Conservation (phyloP, 1,284 basidiomycete genomes). For the Cryptococcus hybrid region DNA sequence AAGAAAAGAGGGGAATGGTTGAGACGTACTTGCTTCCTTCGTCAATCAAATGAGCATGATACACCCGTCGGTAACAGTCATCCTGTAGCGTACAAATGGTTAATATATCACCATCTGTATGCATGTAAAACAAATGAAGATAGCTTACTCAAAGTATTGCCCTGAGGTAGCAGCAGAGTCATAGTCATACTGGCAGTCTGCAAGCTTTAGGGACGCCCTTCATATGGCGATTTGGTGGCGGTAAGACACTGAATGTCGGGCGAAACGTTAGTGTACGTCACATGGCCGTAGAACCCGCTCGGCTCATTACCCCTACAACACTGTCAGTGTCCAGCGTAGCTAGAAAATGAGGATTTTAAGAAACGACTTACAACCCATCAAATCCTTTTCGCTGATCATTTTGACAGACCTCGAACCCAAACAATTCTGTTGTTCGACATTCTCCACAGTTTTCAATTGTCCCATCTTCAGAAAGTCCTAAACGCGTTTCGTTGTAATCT, state of each 20-base stretch:
- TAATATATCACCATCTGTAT: not conserved
- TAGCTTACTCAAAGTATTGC: constrained; percentile 20
- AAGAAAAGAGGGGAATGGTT: not conserved
- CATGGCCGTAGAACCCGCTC: constrained; percentile 16
- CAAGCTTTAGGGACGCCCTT: constrained; percentile 8
- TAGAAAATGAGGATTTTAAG: not conserved
- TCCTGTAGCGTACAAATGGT: not conserved
- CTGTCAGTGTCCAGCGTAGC: not conserved
- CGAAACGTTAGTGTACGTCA: constrained; percentile 11
- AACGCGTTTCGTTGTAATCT: constrained; percentile 17
- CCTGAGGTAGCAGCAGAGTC: constrained; percentile 9
- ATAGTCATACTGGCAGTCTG: constrained; percentile 18
- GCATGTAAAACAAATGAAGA: not conserved
- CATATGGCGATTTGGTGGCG: constrained; percentile 5
- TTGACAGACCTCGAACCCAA: constrained; percentile 23
- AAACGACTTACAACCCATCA: constrained; percentile 16
- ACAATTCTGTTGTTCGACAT: constrained; percentile 19
- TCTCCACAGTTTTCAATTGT: constrained; percentile 18
- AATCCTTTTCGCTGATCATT: constrained; percentile 8
- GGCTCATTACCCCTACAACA: constrained; percentile 4
- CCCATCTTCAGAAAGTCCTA: constrained; percentile 14
- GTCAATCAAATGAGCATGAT: too few species aligned
- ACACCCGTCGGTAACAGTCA: constrained; percentile 1
- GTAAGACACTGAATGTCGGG: constrained; percentile 12
- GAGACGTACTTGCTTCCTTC: not conserved